Evolutionary conservation across 768 basidiomycete genomes (phyloP).

Genomic region (Xerocomellus chrysenteron): DNA sequence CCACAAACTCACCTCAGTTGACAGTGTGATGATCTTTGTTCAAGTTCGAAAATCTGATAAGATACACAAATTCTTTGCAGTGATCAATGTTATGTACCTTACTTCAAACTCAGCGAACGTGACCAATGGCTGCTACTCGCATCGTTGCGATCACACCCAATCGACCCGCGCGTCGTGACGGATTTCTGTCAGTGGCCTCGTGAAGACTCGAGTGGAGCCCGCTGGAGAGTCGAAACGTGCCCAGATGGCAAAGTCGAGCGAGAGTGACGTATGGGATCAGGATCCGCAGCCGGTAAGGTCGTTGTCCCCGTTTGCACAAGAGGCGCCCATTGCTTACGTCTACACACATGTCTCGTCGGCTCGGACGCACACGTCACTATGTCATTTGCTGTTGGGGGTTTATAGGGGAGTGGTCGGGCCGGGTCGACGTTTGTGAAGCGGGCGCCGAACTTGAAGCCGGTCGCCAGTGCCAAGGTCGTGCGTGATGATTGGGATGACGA

Average conservation of each 20-base stretch:
- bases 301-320: neutral
- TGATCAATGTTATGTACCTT: too few species aligned
- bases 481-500: slow-evolving; percentile 63
- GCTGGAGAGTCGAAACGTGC: neutral
- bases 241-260: slow-evolving; percentile 15
- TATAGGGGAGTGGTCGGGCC: slow-evolving; percentile 5
- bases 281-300: slow-evolving; percentile 12
- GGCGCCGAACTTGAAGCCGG: slow-evolving; percentile 1
- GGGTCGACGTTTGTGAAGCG: slow-evolving; percentile 1
- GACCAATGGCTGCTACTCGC: neutral
- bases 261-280: slow-evolving; percentile 19
- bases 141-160: neutral
- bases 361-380: neutral
- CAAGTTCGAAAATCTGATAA: too few species aligned
- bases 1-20: too few species aligned
- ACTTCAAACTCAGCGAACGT: slow-evolving; percentile 25
- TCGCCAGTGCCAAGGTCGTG: slow-evolving; percentile 15
- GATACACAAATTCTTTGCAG: too few species aligned
- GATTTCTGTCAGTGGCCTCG: neutral
- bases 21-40: too few species aligned
- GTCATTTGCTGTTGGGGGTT: neutral
- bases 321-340: slow-evolving; percentile 17
- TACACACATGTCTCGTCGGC: neutral
- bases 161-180: neutral
- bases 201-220: neutral